Evolutionary conservation across 2,329 filamentous ascomycete species (phyloP).

Genomic region (Alternaria panax): DNA sequence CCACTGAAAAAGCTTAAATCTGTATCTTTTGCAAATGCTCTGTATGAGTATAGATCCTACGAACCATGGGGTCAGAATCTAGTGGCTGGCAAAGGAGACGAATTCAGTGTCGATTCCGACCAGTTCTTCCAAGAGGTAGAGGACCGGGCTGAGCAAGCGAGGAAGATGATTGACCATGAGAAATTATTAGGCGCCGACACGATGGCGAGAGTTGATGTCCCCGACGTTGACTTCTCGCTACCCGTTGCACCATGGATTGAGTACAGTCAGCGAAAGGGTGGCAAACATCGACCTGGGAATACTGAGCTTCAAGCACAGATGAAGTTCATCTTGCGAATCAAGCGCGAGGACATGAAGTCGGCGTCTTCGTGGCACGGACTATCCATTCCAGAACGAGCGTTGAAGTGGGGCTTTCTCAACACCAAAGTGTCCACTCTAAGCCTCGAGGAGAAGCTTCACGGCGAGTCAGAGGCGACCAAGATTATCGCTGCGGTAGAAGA

Average conservation of each 20-base stretch:
- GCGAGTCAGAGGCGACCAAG: constrained; percentile 49
- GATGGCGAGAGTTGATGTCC: constrained; percentile 58
- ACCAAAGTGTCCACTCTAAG: constrained; percentile 48
- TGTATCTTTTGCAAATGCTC: constrained; percentile 49
- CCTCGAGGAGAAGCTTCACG: constrained; percentile 51
- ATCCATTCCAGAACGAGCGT: constrained; percentile 48
- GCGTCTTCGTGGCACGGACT: constrained; percentile 52
- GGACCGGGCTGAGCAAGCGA: constrained; percentile 48
- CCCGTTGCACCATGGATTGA: constrained; percentile 58
- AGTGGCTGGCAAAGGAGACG: constrained; percentile 18
- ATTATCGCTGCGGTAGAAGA: constrained; percentile 46
- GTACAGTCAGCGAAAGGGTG: constrained; percentile 28
- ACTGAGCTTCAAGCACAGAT: constrained; percentile 43
- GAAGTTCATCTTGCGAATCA: constrained; percentile 46
- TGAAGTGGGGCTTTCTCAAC: constrained; percentile 60
- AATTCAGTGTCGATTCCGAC: constrained; percentile 31
- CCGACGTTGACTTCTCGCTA: constrained; percentile 54
- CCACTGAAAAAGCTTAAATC: constrained; percentile 52
- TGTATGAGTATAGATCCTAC: constrained; percentile 46
- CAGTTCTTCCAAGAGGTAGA: constrained; percentile 46
- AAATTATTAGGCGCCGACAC: constrained; percentile 57
- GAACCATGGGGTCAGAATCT: constrained; percentile 33
- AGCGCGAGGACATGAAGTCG: constrained; percentile 39
- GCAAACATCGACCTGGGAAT: constrained; percentile 6
- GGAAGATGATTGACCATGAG: constrained; percentile 52